These are phyloP conservation scores for Ustilago vetiveriae DNA, from an alignment of 1,284 basidiomycete species.

Conservation along the genomic window DNA sequence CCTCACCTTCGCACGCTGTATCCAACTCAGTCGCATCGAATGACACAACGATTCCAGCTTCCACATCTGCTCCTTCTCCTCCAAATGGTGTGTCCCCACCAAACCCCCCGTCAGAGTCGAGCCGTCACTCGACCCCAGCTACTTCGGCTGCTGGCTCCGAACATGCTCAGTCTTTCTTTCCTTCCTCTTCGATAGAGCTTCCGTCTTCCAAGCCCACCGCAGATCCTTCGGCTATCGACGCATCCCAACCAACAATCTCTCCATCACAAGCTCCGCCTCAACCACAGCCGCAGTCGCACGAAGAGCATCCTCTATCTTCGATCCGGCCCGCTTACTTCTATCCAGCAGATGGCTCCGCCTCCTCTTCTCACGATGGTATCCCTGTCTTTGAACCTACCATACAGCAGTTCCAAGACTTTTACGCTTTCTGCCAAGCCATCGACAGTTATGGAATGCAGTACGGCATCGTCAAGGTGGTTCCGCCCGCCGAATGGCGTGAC, in stretches of 20 bases:
- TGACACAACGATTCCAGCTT: neutral
- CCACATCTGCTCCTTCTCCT: conserved; percentile 23
- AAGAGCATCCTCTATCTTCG: conserved; percentile 34
- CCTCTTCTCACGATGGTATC: conserved; percentile 49
- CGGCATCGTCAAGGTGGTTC: conserved; percentile 65
- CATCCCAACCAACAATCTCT: conserved; percentile 1
- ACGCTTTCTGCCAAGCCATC: conserved; percentile 61
- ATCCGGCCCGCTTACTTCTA: conserved; percentile 62
- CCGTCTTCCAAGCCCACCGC: neutral
- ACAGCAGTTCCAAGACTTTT: conserved; percentile 64
- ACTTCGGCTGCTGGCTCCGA: conserved; percentile 43
- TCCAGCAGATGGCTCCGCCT: conserved; percentile 30
- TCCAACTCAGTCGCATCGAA: conserved; percentile 1
- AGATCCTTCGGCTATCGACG: neutral
- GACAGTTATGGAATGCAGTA: conserved; percentile 65
- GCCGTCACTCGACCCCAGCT: conserved; percentile 45
- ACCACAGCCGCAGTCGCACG: neutral
- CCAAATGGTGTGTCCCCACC: conserved; percentile 30
- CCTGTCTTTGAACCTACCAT: conserved; percentile 66
- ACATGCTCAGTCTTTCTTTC: conserved; percentile 9
- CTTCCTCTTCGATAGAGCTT: neutral
- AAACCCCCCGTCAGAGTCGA: conserved; percentile 28
- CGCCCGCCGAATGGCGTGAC: conserved; percentile 62
- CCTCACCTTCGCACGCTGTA: too few relatives aligned
- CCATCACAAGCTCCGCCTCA: conserved; percentile 1